Evolutionary conservation across 768 basidiomycete genomes (phyloP).

Genomic region (Flagelloscypha sp.): DNA sequence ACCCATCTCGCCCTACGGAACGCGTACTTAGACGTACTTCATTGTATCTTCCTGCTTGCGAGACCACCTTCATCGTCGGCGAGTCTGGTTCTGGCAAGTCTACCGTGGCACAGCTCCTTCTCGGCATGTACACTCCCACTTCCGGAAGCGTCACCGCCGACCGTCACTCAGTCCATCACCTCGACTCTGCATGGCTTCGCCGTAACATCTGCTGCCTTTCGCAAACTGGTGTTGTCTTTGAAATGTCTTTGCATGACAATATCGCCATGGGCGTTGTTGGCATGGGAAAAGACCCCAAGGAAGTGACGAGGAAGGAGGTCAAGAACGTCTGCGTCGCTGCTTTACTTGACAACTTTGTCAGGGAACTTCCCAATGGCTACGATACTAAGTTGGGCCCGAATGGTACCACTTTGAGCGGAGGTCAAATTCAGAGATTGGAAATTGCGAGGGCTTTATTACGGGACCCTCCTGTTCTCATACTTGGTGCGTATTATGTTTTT

Average conservation of each 20-base stretch:
- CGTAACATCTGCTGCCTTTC: conserved; percentile 34
- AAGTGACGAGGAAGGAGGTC: conserved; percentile 47
- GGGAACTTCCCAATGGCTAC: conserved; percentile 55
- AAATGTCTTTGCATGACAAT: conserved; percentile 41
- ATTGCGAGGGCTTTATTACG: conserved; percentile 21
- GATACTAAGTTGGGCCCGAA: conserved; percentile 47
- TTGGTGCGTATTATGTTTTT: conserved; percentile 29
- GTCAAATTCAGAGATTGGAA: conserved; percentile 55
- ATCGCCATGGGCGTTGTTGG: conserved; percentile 41
- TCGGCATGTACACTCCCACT: conserved; percentile 33
- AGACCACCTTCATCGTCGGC: conserved; percentile 47
- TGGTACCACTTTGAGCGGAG: conserved; percentile 40
- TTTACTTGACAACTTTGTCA: conserved; percentile 58
- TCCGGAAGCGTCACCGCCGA: conserved; percentile 35
- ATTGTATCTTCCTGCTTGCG: conserved; percentile 39
- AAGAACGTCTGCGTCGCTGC: conserved; percentile 47
- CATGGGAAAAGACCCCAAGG: conserved; percentile 12
- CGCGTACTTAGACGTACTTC: conserved; percentile 33
- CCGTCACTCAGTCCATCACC: conserved; percentile 30
- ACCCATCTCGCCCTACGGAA: conserved; percentile 38
- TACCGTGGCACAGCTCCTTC: conserved; percentile 38
- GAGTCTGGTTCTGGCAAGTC: conserved; percentile 45
- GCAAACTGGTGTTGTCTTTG: conserved; percentile 41
- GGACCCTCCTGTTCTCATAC: conserved; percentile 21
- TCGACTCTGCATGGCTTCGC: conserved; percentile 31